phyloP scores from a whole-genome alignment of 495 filamentous ascomycete species.

The Xylaria intraflava region DNA sequence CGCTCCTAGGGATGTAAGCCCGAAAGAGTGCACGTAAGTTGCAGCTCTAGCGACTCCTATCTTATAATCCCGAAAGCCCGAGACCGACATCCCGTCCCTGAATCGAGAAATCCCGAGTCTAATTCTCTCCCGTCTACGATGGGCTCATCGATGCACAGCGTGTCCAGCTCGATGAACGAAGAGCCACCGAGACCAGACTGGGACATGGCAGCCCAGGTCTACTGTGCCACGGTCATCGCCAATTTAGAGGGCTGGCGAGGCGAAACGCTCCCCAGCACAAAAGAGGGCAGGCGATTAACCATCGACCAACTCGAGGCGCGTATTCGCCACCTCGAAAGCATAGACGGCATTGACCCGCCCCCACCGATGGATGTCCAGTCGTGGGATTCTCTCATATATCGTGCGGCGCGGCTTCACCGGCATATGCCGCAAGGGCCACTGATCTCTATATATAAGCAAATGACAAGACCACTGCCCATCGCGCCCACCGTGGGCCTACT shows the following conservation, averaged over 20 bases:
- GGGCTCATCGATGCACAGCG: background rate
- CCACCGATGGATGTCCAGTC: conserved; percentile 15
- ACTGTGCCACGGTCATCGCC: conserved; percentile 11
- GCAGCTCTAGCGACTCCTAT: background rate
- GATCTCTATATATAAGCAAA: background rate
- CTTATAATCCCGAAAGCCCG: background rate
- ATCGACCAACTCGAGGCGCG: conserved; percentile 16
- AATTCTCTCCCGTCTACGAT: background rate
- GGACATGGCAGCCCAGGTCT: background rate
- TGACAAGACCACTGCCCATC: background rate
- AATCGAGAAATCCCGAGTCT: background rate
- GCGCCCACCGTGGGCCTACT: conserved; percentile 6
- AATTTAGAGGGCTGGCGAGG: conserved; percentile 16
- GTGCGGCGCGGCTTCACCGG: conserved; percentile 18
- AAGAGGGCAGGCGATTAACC: background rate
- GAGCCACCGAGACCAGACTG: background rate
- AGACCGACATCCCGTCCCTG: background rate
- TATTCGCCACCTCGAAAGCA: conserved; percentile 13
- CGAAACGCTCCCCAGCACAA: background rate
- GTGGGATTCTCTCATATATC: conserved; percentile 22
- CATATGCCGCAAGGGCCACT: background rate
- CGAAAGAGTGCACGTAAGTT: background rate
- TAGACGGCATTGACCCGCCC: conserved; percentile 11
- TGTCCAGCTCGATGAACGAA: background rate
- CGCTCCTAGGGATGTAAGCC: background rate